Evolutionary conservation across 495 filamentous ascomycete genomes (phyloP), one percentile per base, ranked within the genome.

Genomic region (Elasticomyces elasticus): DNA sequence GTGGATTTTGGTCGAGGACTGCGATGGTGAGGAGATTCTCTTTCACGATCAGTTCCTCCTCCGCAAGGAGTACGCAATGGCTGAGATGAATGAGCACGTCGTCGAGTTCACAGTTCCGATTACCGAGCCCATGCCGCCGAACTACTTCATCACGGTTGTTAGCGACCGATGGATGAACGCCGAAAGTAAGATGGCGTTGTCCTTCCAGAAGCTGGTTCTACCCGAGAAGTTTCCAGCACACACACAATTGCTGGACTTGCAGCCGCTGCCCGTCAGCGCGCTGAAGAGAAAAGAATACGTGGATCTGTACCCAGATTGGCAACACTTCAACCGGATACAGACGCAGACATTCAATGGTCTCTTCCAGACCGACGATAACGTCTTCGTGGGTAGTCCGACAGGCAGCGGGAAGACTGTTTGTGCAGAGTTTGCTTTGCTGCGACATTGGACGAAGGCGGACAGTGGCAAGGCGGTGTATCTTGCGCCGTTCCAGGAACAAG

Each of bases 91-190:
- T 58, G 92, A 96, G 66, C 92, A 99, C 63, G 70, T 95, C n/a
- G 84, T 99, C 28, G 92, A 97, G 55, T 95, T 99, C 63, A 96
- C 94, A 0, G 91, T 96, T 5, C 84, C 92, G 0, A 92, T 99
- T 60, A 86, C 88, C 1, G 92, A 99, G 62, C 92, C 92, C 0
- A 95, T 96, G 87, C 94, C 92, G 5, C 92, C 92, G 0, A 94
- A 97, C 63, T 97, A 97, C 71, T 99, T 99, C 71, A 88, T 99
- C 63, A 88, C 87, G 0, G 76, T 96, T 51, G 74, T 94, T 15
- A 96, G 90, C 2, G 92, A 99, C 61, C 77, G 94, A 52, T 99
- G 92, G 92, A 92, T 97, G 87, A 88, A 95, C 62, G 88, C 91
- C 12, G 90, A 97, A 71, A 94, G 89, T 6, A 94, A 90, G 64